phyloP scores from a whole-genome alignment of 371 early-diverging fungal species.

The Syncephalastrum racemosum region DNA sequence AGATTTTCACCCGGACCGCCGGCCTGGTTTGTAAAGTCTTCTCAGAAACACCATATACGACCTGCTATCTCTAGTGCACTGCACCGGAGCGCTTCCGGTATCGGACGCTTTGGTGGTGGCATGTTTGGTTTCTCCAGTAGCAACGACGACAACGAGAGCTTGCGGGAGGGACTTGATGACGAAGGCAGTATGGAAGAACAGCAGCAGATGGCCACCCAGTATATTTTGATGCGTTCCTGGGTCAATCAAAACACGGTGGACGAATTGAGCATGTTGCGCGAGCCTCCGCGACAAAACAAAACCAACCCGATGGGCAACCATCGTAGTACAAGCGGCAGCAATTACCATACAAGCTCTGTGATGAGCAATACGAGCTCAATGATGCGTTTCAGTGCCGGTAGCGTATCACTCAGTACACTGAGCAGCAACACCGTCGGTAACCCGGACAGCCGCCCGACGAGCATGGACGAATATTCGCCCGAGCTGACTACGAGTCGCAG shows the following conservation, averaged over 20 bases:
- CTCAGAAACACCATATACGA: conserved; percentile 58
- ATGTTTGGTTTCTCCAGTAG: conserved; percentile 30
- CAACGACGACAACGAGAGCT: conserved; percentile 15
- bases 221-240: conserved; percentile 50
- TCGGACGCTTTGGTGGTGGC: conserved; percentile 48
- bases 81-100: conserved; percentile 51
- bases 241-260: conserved; percentile 68
- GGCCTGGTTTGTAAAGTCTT: conserved; percentile 48
- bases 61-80: conserved; percentile 55
- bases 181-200: conserved; percentile 28
- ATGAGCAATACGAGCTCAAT: conserved; percentile 23
- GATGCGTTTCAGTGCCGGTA: conserved; percentile 26
- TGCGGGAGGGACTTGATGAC: conserved; percentile 7
- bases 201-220: conserved; percentile 57
- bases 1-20: conserved; percentile 59
- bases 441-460: conserved; percentile 19
- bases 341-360: conserved; percentile 18
- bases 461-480: conserved; percentile 21
- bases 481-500: conserved; percentile 10
- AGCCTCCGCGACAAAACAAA: conserved; percentile 58
- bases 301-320: conserved; percentile 4
- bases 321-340: conserved; percentile 19
- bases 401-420: conserved; percentile 12
- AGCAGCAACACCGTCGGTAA: conserved; percentile 12
- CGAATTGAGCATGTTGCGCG: conserved; percentile 61